Evolutionary conservation across 2,329 filamentous ascomycete genomes (phyloP), one percentile per base, ranked within the genome.

Genomic region (Cytospora mali): DNA sequence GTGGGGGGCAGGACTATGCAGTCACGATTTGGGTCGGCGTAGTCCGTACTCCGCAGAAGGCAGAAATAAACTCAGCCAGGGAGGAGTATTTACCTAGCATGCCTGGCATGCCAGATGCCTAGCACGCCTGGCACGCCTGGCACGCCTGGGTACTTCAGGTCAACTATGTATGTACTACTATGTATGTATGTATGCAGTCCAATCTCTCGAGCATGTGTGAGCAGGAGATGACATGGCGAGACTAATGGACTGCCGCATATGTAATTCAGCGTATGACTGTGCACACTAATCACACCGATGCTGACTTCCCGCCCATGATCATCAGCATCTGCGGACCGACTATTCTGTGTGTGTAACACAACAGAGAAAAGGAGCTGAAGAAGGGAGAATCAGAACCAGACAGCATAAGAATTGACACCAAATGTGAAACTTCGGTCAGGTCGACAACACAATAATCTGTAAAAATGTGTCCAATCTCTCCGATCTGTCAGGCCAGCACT

Each of bases 1-100:
- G 58, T 42, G 35, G 51, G 50, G 57, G 58, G 21, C 58, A 60
- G 58, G 35, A 54, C 25, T n/a, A 35, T 31, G 58, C 28, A 60
- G 58, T 60, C 58, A 54, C 58, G 58, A 52, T 48, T 48, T 29
- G 9, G 27, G 50, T 23, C 18, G 25, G 16, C 50, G 27, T 31
- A 29, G 27, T 29, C 39, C 35, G 27, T 42, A 50, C 28, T 39
- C 49, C 57, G 35, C 50, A 42, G n/a, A 50, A 33, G 57, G 11
- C 53, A 42, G 23, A 27, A 25, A 25, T 14, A 27, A 28, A 10
- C 35, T 39, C 35, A 39, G 35, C 35, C 10, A 13, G 31, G 31
- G 10, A 33, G 10, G n/a, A n/a, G n/a, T n/a, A n/a, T n/a, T n/a
- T 23, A 16, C 16, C 49, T n/a, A 52, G n/a, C n/a, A n/a, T n/a